A percentile compares a stretch with the other conserved stretches of the same genome.
Evolutionary conservation across 768 basidiomycete species (phyloP).

Genomic region (Tylopilus cervinicoccineus): DNA sequence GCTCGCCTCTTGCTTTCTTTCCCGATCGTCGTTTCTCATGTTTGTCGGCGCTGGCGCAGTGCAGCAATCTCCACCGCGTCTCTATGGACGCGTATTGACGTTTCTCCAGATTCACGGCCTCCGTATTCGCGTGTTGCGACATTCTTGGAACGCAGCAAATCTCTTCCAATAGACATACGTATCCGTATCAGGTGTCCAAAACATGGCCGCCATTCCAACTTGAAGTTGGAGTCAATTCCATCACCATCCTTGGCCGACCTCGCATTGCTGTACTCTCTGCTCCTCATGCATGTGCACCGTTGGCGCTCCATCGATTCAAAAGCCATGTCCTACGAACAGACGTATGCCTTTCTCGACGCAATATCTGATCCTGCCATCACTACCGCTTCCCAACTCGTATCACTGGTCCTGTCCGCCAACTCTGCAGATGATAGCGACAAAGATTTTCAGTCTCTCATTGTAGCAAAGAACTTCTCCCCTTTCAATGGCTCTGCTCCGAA

Average conservation of each 20-base stretch:
- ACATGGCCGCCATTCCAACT: not conserved
- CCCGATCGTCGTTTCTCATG: slow-evolving; percentile 54
- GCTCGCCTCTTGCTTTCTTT: slow-evolving; percentile 30
- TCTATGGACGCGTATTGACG: slow-evolving; percentile 47
- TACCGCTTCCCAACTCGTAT: slow-evolving; percentile 49
- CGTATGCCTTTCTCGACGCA: slow-evolving; percentile 38
- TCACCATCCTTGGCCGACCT: slow-evolving; percentile 11
- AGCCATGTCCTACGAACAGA: slow-evolving; percentile 41
- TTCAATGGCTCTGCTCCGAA: slow-evolving; percentile 50
- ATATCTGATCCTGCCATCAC: slow-evolving; percentile 40
- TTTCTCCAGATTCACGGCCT: slow-evolving; percentile 29
- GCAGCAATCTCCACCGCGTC: slow-evolving; percentile 44
- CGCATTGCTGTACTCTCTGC: slow-evolving; percentile 23
- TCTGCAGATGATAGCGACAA: slow-evolving; percentile 16
- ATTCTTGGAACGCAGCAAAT: slow-evolving; percentile 51
- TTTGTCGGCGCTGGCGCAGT: slow-evolving; percentile 54
- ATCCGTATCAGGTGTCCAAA: slow-evolving; percentile 38
- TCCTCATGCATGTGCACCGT: slow-evolving; percentile 47
- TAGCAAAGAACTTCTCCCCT: slow-evolving; percentile 39
- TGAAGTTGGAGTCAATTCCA: slow-evolving; percentile 22
- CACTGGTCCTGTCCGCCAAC: slow-evolving; percentile 50
- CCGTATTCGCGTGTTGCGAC: slow-evolving; percentile 41
- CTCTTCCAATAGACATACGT: slow-evolving; percentile 46
- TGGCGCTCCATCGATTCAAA: slow-evolving; percentile 49
- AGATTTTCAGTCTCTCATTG: slow-evolving; percentile 19